phyloP scores from a whole-genome alignment of 371 early-diverging fungal genomes.

The Ordospora colligata region DNA sequence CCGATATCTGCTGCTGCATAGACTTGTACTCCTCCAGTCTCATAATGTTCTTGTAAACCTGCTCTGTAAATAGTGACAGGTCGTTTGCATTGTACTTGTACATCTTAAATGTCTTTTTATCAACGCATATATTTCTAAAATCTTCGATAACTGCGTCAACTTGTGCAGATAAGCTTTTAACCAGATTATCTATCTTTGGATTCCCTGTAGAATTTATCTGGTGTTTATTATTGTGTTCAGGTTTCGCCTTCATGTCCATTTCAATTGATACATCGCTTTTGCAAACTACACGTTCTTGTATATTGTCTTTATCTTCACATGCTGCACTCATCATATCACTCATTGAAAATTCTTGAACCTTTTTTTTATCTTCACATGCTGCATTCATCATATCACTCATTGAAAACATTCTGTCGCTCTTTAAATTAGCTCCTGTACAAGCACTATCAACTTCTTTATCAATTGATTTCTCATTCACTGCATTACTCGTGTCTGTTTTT shows the following conservation, averaged over 20 bases:
- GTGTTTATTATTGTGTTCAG: neutral
- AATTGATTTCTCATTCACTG: neutral
- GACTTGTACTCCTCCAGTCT: neutral
- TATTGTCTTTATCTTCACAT: too few species aligned
- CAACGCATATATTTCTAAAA: constrained; percentile 9
- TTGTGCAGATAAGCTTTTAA: neutral
- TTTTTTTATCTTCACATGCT: too few species aligned
- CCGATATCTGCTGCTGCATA: neutral
- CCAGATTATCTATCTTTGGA: neutral
- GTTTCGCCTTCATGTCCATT: too few species aligned
- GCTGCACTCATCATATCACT: too few species aligned
- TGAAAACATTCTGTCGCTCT: neutral
- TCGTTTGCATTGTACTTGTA: constrained; percentile 5
- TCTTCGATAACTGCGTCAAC: neutral
- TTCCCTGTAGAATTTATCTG: neutral
- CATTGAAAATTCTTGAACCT: too few species aligned
- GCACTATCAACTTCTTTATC: neutral
- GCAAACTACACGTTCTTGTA: too few species aligned
- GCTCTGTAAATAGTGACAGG: neutral
- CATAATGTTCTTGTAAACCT: constrained; percentile 2
- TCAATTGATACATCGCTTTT: too few species aligned
- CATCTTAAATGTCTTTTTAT: neutral
- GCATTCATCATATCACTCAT: too few species aligned
- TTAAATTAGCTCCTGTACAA: neutral
- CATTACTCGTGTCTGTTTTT: neutral